Conservation (phyloP, 2,329 filamentous ascomycete species). For the Macrophomina pseudophaseolina region DNA sequence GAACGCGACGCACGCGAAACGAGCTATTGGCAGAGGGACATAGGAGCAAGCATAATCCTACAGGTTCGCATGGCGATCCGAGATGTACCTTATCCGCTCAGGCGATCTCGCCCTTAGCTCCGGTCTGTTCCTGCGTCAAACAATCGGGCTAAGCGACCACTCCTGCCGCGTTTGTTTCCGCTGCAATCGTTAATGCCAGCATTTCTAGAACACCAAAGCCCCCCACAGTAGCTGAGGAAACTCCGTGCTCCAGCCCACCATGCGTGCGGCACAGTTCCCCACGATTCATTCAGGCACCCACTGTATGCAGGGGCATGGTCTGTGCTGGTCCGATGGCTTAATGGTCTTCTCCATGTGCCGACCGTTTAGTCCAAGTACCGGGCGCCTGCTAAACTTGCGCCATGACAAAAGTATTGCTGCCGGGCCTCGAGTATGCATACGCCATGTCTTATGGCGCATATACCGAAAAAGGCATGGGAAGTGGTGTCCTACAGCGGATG, state of each 20-base stretch:
- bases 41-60: neutral
- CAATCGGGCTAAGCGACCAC: neutral
- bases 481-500: neutral
- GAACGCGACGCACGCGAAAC: neutral
- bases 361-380: conserved; percentile 1
- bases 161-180: neutral
- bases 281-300: conserved; percentile 2
- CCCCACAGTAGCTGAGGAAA: too few relatives aligned
- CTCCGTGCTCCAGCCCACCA: neutral
- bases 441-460: neutral
- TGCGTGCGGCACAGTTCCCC: neutral
- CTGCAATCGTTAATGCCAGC: neutral
- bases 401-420: neutral
- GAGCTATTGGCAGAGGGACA: neutral
- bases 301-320: conserved; percentile 14
- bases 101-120: neutral
- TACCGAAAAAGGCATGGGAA: neutral
- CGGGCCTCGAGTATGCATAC: neutral
- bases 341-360: neutral
- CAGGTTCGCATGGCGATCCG: neutral
- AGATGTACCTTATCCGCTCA: neutral
- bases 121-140: neutral
- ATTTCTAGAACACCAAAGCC: neutral
- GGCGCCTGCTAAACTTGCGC: conserved; percentile 6
- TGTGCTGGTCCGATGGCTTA: conserved; percentile 1